Percentiles rank a stretch among this genome's conserved stretches.
These are phyloP conservation scores for Plasmodium falciparum DNA, from an alignment of 169 alveolate species.

Conservation along the genomic window DNA sequence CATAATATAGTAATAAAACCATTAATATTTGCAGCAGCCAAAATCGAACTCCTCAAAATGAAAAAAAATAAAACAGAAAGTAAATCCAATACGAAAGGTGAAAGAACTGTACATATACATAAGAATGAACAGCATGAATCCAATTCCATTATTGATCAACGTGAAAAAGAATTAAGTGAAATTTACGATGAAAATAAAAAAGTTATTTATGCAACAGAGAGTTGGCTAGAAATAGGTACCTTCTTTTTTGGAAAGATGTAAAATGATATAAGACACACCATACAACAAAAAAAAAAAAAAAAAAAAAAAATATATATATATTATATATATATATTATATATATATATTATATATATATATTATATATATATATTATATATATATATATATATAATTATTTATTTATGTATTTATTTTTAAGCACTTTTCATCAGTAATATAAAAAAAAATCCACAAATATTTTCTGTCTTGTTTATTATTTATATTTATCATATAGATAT, in stretches of 20 bases:
- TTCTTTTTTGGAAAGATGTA: conserved; percentile 47
- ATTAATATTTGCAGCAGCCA: conserved; percentile 60
- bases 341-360: too few relatives aligned
- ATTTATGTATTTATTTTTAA: too few relatives aligned
- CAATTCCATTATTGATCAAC: not conserved
- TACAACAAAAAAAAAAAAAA: too few relatives aligned
- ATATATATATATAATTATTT: too few relatives aligned
- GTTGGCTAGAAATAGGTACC: conserved; percentile 72
- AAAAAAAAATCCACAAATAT: too few relatives aligned
- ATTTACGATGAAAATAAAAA: conserved; percentile 43
- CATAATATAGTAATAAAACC: conserved; percentile 63
- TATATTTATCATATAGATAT: too few relatives aligned
- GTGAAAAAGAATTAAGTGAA: conserved; percentile 20
- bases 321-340: too few relatives aligned
- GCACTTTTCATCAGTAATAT: too few relatives aligned
- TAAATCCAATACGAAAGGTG: not conserved
- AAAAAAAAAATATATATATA: too few relatives aligned
- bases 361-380: too few relatives aligned
- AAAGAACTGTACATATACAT: not conserved
- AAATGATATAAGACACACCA: too few relatives aligned
- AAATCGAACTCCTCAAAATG: conserved; percentile 28
- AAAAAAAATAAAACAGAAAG: not conserved
- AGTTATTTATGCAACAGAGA: conserved; percentile 46
- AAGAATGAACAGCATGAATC: not conserved
- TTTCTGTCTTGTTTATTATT: too few relatives aligned